Evolutionary conservation across 495 filamentous ascomycete genomes (phyloP), one percentile per base, ranked within the genome.

Genomic region (Penicillium coffeae): DNA sequence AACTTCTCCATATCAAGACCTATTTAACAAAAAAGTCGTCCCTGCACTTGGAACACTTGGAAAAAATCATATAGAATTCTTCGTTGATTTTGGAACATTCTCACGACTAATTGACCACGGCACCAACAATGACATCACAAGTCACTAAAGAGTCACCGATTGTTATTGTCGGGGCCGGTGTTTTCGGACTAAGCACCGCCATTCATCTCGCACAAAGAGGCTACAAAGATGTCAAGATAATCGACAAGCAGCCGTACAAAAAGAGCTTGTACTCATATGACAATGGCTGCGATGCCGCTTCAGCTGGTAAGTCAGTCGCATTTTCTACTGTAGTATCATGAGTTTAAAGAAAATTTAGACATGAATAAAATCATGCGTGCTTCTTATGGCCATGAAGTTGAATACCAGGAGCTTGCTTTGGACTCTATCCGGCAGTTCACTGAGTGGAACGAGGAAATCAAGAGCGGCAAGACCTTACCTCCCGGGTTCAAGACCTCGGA

Each of bases 301-400:
- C 65, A 8, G 64, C 67, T 16, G 66, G 25, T 30, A 10, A 30
- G 25, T 30, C 4, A 10, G 5, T 5, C 10, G 25, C 10, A 5
- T 4, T 30, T 30, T 30, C 25, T 10, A 4, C 4, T 30, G 25
- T 10, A 30, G 10, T 30, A 4, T 30, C 25, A 30, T 30, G 5
- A 4, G 25, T 10, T 30, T 10, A 30, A 5, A 10, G 25, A 30
- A 30, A 10, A n/a, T n/a, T 10, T 30, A 30, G 25, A 59, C 56
- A 56, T 19, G 10, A 76, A 75, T 41, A 76, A 75, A 36, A 71
- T 75, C 47, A 60, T 76, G 21, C 63, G 73, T 1, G 55, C 66
- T 7, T 65, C 62, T 19, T 75, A 76, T 49, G 72, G 72, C 12
- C 13, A 32, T 2, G 55, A 73, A 37, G 62, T 53, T 6, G 58